These are phyloP conservation scores for Polyporus tsugae DNA, from an alignment of 1,284 basidiomycete species.

Conservation along the genomic window DNA sequence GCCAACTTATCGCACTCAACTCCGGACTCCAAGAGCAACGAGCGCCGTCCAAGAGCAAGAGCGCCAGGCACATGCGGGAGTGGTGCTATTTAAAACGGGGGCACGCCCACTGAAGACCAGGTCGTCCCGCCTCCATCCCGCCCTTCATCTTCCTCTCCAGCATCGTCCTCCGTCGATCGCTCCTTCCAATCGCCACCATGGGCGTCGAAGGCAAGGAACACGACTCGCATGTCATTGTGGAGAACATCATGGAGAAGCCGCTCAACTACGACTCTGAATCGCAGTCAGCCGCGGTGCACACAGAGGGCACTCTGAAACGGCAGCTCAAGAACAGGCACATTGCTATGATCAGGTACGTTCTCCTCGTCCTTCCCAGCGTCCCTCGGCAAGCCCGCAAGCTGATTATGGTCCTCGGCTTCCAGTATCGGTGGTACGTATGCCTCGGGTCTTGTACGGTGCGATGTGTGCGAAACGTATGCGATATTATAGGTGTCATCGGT, in stretches of 20 bases:
- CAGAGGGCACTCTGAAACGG: slow-evolving; percentile 39
- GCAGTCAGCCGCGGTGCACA: slow-evolving; percentile 19
- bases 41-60: slow-evolving; percentile 9
- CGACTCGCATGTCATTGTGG: slow-evolving; percentile 25
- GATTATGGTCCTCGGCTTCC: not conserved
- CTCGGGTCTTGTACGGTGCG: not conserved
- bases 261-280: slow-evolving; percentile 34
- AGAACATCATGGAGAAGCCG: slow-evolving; percentile 28
- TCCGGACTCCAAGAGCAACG: slow-evolving; percentile 11
- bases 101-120: slow-evolving; percentile 12
- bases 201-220: slow-evolving; percentile 31
- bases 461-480: not conserved
- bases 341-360: slow-evolving; percentile 47
- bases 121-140: slow-evolving; percentile 13
- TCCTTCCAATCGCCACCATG: slow-evolving; percentile 23
- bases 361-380: not conserved
- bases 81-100: slow-evolving; percentile 26
- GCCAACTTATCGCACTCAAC: slow-evolving; percentile 14
- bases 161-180: slow-evolving; percentile 9
- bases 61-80: slow-evolving; percentile 5
- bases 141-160: slow-evolving; percentile 12
- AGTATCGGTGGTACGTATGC: slow-evolving; percentile 46
- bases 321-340: slow-evolving; percentile 50
- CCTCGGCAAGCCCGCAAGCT: not conserved
- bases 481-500: slow-evolving; percentile 76